Evolutionary conservation across 2,329 filamentous ascomycete genomes (phyloP).

Genomic region (Daldinia eschscholtzii): DNA sequence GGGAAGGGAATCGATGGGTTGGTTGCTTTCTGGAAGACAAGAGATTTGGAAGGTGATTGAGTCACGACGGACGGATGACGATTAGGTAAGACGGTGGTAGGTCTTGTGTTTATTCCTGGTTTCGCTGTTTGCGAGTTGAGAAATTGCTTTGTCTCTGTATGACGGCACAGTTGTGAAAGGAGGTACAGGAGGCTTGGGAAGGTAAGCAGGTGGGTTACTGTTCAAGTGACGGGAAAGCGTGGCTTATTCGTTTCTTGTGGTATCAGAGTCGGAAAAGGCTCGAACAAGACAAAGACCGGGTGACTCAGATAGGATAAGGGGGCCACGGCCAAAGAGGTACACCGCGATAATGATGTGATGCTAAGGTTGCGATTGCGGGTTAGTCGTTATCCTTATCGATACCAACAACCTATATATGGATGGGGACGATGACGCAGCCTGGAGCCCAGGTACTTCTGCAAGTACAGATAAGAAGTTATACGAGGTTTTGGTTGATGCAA

Average conservation of each 20-base stretch:
- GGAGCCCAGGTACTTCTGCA: conserved; percentile 9
- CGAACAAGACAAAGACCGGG: conserved; percentile 47
- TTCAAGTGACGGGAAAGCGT: conserved; percentile 46
- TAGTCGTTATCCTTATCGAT: conserved; percentile 38
- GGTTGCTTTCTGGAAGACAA: conserved; percentile 39
- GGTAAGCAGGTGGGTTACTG: conserved; percentile 36
- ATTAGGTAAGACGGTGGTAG: conserved; percentile 45
- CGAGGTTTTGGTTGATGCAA: not conserved
- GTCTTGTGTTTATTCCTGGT: conserved; percentile 37
- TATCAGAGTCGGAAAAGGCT: conserved; percentile 38
- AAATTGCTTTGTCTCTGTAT: conserved; percentile 43
- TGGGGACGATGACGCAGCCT: conserved; percentile 39
- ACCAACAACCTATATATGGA: conserved; percentile 27
- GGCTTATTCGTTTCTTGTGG: conserved; percentile 35
- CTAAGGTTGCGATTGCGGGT: conserved; percentile 37
- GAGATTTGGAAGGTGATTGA: conserved; percentile 33
- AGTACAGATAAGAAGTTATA: not conserved
- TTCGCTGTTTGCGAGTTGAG: conserved; percentile 41
- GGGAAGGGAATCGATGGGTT: conserved; percentile 25
- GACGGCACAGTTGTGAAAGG: conserved; percentile 38
- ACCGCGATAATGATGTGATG: conserved; percentile 31
- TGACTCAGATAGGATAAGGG: conserved; percentile 50
- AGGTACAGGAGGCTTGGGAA: conserved; percentile 13
- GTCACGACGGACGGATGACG: conserved; percentile 45
- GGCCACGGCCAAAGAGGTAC: conserved; percentile 28